These are phyloP conservation scores for Podila minutissima DNA, from an alignment of 192 early-diverging fungal genomes.

Conservation along the genomic window DNA sequence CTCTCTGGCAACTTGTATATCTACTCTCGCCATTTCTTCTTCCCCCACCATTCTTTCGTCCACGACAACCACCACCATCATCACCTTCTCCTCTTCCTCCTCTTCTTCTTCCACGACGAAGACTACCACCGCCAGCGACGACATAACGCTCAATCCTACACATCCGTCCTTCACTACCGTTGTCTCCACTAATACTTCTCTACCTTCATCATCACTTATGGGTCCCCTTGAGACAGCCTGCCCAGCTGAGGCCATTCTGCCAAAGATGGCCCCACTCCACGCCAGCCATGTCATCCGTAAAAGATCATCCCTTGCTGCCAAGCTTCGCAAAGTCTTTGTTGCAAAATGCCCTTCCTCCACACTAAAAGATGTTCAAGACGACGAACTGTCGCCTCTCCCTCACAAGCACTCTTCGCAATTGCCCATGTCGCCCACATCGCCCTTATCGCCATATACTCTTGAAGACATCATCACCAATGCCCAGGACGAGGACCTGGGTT, in stretches of 20 bases:
- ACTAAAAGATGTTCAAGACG: too few species aligned
- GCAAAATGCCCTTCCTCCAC: background rate
- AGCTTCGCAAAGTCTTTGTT: slow-evolving; percentile 37
- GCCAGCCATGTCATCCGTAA: slow-evolving; percentile 6
- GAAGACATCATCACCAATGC: background rate
- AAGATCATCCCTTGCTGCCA: slow-evolving; percentile 26
- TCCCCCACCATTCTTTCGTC: background rate
- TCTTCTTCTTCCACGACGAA: slow-evolving; percentile 1
- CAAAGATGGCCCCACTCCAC: background rate
- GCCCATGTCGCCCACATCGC: background rate
- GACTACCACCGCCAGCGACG: slow-evolving; percentile 4
- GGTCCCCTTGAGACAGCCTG: background rate
- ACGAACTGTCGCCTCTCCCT: too few species aligned
- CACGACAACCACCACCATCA: slow-evolving; percentile 11
- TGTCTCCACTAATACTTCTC: background rate
- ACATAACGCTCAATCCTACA: background rate
- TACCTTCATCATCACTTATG: background rate
- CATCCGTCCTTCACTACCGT: background rate
- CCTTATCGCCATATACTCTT: background rate
- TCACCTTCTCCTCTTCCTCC: background rate
- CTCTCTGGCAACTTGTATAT: too few species aligned
- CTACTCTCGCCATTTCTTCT: background rate
- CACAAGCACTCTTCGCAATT: background rate
- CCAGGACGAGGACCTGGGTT: background rate
- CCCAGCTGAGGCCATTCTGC: background rate